Percentiles rank a stretch among this genome's conserved stretches.
Conservation (phyloP, 768 basidiomycete genomes). For the Tremella mesenterica region DNA sequence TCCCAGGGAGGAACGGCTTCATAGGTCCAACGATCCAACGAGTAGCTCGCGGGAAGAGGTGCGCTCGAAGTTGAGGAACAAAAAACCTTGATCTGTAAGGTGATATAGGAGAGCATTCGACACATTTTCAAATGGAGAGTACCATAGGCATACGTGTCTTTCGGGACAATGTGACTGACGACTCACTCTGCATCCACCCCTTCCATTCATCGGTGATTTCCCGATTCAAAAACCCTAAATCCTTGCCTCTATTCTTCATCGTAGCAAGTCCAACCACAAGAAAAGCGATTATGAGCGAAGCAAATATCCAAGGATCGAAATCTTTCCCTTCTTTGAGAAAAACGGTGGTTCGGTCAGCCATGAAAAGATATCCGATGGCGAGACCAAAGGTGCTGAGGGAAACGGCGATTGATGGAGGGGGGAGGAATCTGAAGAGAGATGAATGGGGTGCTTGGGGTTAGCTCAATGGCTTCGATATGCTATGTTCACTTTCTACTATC, state of each 20-base stretch:
- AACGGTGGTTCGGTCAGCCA: constrained; percentile 74
- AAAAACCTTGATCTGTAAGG: too few relatives aligned
- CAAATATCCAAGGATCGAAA: constrained; percentile 63
- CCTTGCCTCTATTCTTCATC: constrained; percentile 64
- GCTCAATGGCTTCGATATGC: too few relatives aligned
- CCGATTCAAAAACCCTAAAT: constrained; percentile 78
- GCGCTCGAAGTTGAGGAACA: too few relatives aligned
- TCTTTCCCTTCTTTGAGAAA: constrained; percentile 88
- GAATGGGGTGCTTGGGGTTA: constrained; percentile 18
- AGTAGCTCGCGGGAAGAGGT: too few relatives aligned
- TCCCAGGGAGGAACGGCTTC: too few relatives aligned
- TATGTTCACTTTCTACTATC: too few relatives aligned
- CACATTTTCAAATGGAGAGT: too few relatives aligned
- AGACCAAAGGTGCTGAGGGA: constrained; percentile 58
- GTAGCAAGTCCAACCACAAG: constrained; percentile 58
- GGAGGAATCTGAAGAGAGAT: constrained; percentile 20
- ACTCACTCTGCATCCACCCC: constrained; percentile 92
- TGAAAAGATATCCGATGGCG: constrained; percentile 60
- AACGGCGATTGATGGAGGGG: constrained; percentile 34
- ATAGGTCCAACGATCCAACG: too few relatives aligned
- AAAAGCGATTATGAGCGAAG: constrained; percentile 50
- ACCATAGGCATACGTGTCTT: too few relatives aligned
- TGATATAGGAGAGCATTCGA: too few relatives aligned
- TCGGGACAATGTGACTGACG: constrained; percentile 2
- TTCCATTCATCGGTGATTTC: constrained; percentile 97